Evolutionary conservation across 2,329 filamentous ascomycete genomes (phyloP).

Genomic region (Penicillium expansum): DNA sequence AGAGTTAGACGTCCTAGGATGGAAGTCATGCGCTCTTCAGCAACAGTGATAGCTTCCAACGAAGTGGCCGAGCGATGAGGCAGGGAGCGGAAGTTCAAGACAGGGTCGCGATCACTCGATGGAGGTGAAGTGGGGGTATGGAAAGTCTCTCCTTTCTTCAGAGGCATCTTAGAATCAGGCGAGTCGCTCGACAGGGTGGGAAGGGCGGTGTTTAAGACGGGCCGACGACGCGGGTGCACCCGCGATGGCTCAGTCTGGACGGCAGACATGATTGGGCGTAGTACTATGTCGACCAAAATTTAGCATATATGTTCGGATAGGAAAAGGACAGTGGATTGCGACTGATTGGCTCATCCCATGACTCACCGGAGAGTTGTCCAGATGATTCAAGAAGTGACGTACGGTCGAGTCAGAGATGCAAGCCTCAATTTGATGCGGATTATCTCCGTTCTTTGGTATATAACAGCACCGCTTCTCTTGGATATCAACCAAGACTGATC

Average conservation of each 20-base stretch:
- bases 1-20: slow-evolving; percentile 65
- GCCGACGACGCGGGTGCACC: slow-evolving; percentile 37
- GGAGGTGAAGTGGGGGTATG: slow-evolving; percentile 46
- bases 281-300: slow-evolving; percentile 8
- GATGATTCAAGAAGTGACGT: slow-evolving; percentile 20
- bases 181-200: slow-evolving; percentile 29
- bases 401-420: slow-evolving; percentile 22
- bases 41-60: slow-evolving; percentile 68
- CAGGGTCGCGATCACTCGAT: slow-evolving; percentile 41
- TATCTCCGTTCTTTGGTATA: slow-evolving; percentile 8
- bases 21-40: slow-evolving; percentile 66
- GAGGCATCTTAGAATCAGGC: slow-evolving; percentile 48
- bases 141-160: slow-evolving; percentile 70
- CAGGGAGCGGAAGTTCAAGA: slow-evolving; percentile 49
- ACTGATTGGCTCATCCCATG: slow-evolving; percentile 18
- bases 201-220: slow-evolving; percentile 29
- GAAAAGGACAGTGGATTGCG: slow-evolving; percentile 4
- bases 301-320: slow-evolving; percentile 12
- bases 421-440: neutral
- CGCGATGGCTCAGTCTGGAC: slow-evolving; percentile 25
- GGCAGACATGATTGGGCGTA: slow-evolving; percentile 30
- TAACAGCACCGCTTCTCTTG: slow-evolving; percentile 2
- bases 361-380: slow-evolving; percentile 18
- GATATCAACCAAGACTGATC: neutral
- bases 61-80: slow-evolving; percentile 64